phyloP scores from a whole-genome alignment of 495 filamentous ascomycete genomes.

The Penicillium subrubescens region DNA sequence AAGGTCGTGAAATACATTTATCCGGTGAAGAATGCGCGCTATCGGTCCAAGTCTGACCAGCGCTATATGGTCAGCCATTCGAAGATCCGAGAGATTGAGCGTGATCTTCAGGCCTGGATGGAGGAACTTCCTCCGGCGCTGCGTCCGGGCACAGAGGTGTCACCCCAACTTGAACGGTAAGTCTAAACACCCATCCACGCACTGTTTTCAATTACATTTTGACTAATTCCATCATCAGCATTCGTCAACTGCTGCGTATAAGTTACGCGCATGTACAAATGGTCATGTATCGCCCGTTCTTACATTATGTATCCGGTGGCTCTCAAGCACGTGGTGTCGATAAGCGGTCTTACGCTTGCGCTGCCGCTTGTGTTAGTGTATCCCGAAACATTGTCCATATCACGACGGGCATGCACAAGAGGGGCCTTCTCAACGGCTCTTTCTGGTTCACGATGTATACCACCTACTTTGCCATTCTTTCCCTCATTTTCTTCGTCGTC shows the following conservation, averaged over 20 bases:
- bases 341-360: conserved; percentile 86
- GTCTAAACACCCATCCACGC: conserved; percentile 13
- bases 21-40: conserved; percentile 70
- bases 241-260: conserved; percentile 85
- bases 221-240: conserved; percentile 46
- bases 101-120: conserved; percentile 82
- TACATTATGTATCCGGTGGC: conserved; percentile 86
- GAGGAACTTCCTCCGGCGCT: conserved; percentile 74
- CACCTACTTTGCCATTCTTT: conserved; percentile 90
- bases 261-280: conserved; percentile 90
- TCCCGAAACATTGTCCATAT: conserved; percentile 95
- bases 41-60: conserved; percentile 53
- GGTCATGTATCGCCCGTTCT: conserved; percentile 91
- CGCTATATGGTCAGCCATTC: conserved; percentile 87
- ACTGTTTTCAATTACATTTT: not conserved
- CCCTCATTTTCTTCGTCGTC: conserved; percentile 83
- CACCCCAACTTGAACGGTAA: conserved; percentile 75
- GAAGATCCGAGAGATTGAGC: conserved; percentile 87
- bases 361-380: conserved; percentile 87
- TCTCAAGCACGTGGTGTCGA: conserved; percentile 70
- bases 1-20: conserved; percentile 92
- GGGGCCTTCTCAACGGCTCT: conserved; percentile 79
- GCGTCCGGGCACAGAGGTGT: conserved; percentile 73
- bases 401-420: conserved; percentile 82
- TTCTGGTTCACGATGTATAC: conserved; percentile 99